Evolutionary conservation across 2,329 filamentous ascomycete genomes (phyloP), one percentile per base, ranked within the genome.

Genomic region (Colletotrichum salicis): DNA sequence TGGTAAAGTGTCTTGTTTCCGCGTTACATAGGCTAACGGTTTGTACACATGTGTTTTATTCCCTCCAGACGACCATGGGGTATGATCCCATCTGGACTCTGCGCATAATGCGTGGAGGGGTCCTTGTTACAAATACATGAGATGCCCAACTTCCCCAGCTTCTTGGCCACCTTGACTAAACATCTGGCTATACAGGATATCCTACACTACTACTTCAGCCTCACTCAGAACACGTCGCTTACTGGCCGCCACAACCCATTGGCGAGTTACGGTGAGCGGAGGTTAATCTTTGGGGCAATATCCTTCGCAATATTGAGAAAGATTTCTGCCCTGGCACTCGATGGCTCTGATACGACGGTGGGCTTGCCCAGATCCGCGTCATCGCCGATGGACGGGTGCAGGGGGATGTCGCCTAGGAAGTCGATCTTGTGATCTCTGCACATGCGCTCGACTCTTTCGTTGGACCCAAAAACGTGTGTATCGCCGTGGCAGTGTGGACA

Each of bases 291-390:
- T 1, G 74, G 77, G 15, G 80, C 83, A 35, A 92, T 83, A 31
- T 83, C 80, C 67, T 87, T 84, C 1, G 94, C 94, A 79, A 97
- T 91, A 22, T 86, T 84, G 69, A 92, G 82, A 79, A 98, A 99
- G 1, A 91, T 90, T 64, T 86, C 83, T 0, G 93, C 92, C 75
- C 94, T 89, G 37, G 89, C 87, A 76, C 94, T 95, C 1, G 90
- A 86, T 8, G 96, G 94, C 80, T 97, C 94, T 1, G 94, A 89
- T 2, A 97, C 94, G 0, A 98, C 93, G 1, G 95, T 98, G 4
- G 96, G 96, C 80, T 93, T 94, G 1, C 96, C 96, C 24, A 88
- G 86, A 81, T 97, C 94, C 1, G 94, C 94, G 81, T 98, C 94
- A 67, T 94, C 92, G 71, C 95, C 97, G 27, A 98, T 97, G 62